Percentiles rank a stretch among this genome's conserved stretches.
These are phyloP conservation scores for Collybia sp. DNA, from an alignment of 768 basidiomycete genomes.

Conservation along the genomic window DNA sequence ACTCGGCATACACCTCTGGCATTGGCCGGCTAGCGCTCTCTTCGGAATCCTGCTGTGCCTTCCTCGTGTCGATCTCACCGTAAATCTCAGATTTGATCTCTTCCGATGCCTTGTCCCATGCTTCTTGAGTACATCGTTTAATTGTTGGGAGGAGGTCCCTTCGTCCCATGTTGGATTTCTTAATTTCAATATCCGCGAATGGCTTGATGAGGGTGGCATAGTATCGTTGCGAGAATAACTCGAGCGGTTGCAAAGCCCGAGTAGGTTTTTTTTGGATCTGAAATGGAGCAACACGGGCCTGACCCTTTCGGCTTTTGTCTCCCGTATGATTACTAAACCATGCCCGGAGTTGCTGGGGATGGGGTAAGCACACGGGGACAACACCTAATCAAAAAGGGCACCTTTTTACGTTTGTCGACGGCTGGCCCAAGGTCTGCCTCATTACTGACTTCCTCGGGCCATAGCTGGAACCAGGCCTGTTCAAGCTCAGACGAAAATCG, in stretches of 20 bases:
- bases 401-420: not conserved
- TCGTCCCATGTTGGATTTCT: not conserved
- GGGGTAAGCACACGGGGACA: not conserved
- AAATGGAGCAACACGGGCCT: not conserved
- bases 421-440: not conserved
- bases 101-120: slow-evolving; percentile 8
- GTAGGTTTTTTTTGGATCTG: not conserved
- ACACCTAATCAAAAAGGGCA: not conserved
- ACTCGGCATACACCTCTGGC: no score
- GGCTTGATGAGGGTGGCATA: not conserved
- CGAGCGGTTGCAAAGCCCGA: not conserved
- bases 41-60: slow-evolving; percentile 3
- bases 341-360: not conserved
- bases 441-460: not conserved
- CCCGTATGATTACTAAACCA: not conserved
- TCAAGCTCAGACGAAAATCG: not conserved
- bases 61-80: slow-evolving; percentile 2
- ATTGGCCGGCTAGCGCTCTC: not conserved
- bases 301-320: not conserved
- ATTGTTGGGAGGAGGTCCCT: not conserved
- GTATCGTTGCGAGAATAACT: not conserved
- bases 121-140: not conserved
- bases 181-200: not conserved
- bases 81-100: slow-evolving; percentile 6
- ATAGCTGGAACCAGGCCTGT: not conserved